A percentile compares a stretch with the other conserved stretches of the same genome.
phyloP scores from a whole-genome alignment of 2,329 filamentous ascomycete species.

The Diaporthe velutina region DNA sequence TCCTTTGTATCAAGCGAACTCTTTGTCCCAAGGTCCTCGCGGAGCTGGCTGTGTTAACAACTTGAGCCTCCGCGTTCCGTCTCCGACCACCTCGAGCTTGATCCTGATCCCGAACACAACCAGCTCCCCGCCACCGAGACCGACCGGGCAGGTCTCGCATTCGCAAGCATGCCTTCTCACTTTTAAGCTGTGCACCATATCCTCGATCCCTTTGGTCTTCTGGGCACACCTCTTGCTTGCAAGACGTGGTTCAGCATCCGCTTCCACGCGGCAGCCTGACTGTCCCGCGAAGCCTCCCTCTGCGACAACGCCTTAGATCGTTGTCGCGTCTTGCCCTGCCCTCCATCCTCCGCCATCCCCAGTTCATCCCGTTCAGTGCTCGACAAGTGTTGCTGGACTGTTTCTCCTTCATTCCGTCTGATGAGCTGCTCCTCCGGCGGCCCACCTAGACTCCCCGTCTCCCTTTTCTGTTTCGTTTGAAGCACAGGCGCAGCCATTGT shows the following conservation, averaged over 20 bases:
- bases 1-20: background rate
- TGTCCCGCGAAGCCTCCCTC: background rate
- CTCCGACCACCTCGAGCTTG: background rate
- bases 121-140: background rate
- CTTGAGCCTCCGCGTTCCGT: slow-evolving; percentile 11
- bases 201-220: slow-evolving; percentile 2
- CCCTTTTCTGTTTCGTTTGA: slow-evolving; percentile 34
- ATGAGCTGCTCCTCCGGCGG: slow-evolving; percentile 25
- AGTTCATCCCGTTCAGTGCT: slow-evolving; percentile 31
- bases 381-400: slow-evolving; percentile 40
- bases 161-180: slow-evolving; percentile 4
- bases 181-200: background rate
- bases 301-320: slow-evolving; percentile 36
- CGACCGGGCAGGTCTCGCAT: background rate
- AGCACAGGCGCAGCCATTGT: slow-evolving; percentile 26
- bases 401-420: slow-evolving; percentile 27
- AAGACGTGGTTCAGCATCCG: slow-evolving; percentile 17
- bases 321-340: slow-evolving; percentile 34
- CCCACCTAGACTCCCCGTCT: slow-evolving; percentile 11
- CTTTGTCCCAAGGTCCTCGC: slow-evolving; percentile 13
- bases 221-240: background rate
- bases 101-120: background rate
- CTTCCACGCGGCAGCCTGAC: background rate
- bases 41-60: slow-evolving; percentile 8
- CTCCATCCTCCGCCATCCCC: background rate